These are phyloP conservation scores for Psilocybe tampanensis DNA, from an alignment of 768 basidiomycete species.

Conservation along the genomic window DNA sequence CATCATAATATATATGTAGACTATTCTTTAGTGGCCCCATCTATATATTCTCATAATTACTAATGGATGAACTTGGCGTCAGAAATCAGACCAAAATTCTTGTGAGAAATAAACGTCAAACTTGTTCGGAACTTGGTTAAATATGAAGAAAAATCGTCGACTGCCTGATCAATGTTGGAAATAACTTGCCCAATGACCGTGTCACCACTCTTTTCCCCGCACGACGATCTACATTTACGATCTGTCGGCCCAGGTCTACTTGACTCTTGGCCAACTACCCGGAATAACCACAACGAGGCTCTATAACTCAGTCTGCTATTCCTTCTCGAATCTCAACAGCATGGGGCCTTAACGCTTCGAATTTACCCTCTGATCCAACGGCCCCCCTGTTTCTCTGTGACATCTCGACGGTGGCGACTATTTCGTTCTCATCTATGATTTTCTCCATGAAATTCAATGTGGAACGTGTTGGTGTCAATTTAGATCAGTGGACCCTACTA, in stretches of 20 bases:
- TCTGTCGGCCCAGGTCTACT: slow-evolving; percentile 8
- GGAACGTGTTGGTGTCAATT: slow-evolving; percentile 23
- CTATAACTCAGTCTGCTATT: slow-evolving; percentile 4
- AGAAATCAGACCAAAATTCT: neutral
- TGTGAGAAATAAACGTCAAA: neutral
- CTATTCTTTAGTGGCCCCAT: neutral
- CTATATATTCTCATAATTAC: slow-evolving; percentile 8
- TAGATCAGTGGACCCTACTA: slow-evolving; percentile 15
- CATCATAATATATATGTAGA: neutral
- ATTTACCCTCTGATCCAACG: slow-evolving; percentile 3
- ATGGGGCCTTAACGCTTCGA: slow-evolving; percentile 10
- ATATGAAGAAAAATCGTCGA: neutral
- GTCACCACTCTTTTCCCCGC: neutral
- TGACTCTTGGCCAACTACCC: slow-evolving; percentile 10
- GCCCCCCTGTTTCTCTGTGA: slow-evolving; percentile 10
- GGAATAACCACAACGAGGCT: slow-evolving; percentile 11
- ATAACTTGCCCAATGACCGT: neutral
- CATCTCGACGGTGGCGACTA: slow-evolving; percentile 24
- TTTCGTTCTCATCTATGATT: slow-evolving; percentile 28
- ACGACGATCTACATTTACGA: slow-evolving; percentile 9
- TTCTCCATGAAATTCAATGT: slow-evolving; percentile 23
- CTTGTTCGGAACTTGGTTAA: slow-evolving; percentile 2
- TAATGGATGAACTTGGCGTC: neutral
- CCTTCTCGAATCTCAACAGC: slow-evolving; percentile 1
- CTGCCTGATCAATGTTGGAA: neutral